Base-by-base conservation (phyloP, 768 basidiomycete species). In the Piloderma croceum region DNA sequence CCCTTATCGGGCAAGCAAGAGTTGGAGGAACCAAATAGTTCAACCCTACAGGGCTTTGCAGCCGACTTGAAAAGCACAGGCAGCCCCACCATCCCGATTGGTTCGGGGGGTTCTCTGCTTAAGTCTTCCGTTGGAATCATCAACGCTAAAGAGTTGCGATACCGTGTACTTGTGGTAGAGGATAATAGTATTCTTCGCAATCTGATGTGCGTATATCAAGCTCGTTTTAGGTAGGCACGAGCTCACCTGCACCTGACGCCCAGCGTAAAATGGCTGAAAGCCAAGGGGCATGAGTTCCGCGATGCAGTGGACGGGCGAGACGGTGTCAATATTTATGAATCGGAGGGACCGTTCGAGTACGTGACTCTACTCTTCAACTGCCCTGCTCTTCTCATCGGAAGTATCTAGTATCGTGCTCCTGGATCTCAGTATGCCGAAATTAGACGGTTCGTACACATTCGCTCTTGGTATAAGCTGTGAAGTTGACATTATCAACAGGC, bases 381-480 rank as follows among this genome's bases (percentile, higher is more conserved):
- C 31, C n/a, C 13, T 31, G 17, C 15, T 9, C 20, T 39, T 35
- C 19, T 41, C 36, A 42, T 51, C 31, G 11, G 38, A 29, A 34
- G 45, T 44, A 38, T 36, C 21, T 50, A 93, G 91, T 46, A 77
- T 91, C 24, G 83, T 93, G 24, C 71, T 93, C 11, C 67, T 96
- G 44, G 92, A 96, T 60, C 65, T 96, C 41, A 90, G 88, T 1
- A 96, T 96, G 92, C 93, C 90, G 1, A 61, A 89, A n/a, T 75
- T 96, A 41, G 90, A 96, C 57, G 93, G 89, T 79, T 38, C 44
- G 68, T 49, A 37, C 22, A 11, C n/a, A 24, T n/a, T 12, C n/a
- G 34, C 2, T 17, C 18, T 7, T 45, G 24, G 15, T 39, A 24
- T 23, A 38, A 18, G 23, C 15, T 27, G 4, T 24, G 29, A 31